Evolutionary conservation across 495 filamentous ascomycete species (phyloP).

Genomic region (Neurospora sp.): DNA sequence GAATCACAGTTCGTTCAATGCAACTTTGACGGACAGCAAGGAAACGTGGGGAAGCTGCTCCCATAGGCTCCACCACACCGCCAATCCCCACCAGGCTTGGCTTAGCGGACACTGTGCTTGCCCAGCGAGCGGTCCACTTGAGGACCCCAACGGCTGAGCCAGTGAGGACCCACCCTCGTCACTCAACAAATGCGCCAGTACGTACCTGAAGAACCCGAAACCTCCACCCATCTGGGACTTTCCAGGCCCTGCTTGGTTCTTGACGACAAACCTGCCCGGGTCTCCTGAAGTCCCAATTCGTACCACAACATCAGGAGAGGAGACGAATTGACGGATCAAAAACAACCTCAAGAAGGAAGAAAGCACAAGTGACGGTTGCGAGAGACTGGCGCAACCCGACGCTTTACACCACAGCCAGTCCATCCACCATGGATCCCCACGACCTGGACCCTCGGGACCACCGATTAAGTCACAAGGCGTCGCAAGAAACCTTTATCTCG

Average conservation of each 20-base stretch:
- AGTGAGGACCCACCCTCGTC: neutral
- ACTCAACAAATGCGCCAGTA: neutral
- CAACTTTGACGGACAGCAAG: neutral
- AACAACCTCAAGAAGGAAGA: neutral
- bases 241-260: neutral
- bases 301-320: neutral
- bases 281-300: neutral
- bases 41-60: neutral
- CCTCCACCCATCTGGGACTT: neutral
- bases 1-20: neutral
- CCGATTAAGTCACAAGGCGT: conserved; percentile 18
- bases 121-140: neutral
- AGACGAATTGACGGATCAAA: neutral
- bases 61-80: neutral
- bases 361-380: neutral
- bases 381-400: neutral
- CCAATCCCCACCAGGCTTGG: neutral
- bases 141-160: neutral
- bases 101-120: neutral
- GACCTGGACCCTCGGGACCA: conserved; percentile 11
- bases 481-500: conserved; percentile 47
- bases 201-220: neutral
- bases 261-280: neutral
- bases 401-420: neutral
- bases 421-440: conserved; percentile 18